Base-by-base conservation (phyloP, 116 monocot species). In the Papilionanthe hybrid region DNA sequence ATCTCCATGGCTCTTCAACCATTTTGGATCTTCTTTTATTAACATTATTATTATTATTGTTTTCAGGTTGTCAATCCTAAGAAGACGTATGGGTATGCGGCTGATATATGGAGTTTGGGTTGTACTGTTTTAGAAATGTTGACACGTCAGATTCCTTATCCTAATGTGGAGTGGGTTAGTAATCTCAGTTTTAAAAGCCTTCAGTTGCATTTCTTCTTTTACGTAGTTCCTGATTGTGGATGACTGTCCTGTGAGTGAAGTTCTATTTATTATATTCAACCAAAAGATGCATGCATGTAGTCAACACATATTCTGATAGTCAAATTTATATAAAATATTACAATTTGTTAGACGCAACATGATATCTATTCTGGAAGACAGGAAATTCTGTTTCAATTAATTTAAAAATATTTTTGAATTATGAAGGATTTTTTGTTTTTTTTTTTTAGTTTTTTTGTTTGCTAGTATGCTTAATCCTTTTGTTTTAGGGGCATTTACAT, bases 41-140 rank as follows among this genome's bases (percentile, higher is more conserved):
- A 17, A 53, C 53, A 50, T 1, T 50, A 11, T 50, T 50, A 11
- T 50, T 50, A 53, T 22, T 63, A 58, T 58, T 22, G 7, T 7
- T 9, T 60, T 22, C 74, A 96, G 94, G 96, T 96, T 80, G 91
- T 90, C 50, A 89, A 92, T 49, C 87, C 90, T 41, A 83, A 47
- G 63, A 84, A 58, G 67, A 72, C 89, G 17, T 96, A 94, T 81
- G 96, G 94, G n/a, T 73, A 86, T 84, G 72, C 90, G 83, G 96
- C 96, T 74, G 96, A 96, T 87, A 96, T 96, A 82, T 96, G 96
- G 94, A 96, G 96, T 71, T 86, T 96, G 76, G 96, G 96, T 45
- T 96, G 96, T 81, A 94, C 96, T 8, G 94, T 96, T 18, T 77
- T 96, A 53, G 94, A 96, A 78, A 96, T 96, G 96, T 78, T 96